Evolutionary conservation across 495 filamentous ascomycete genomes (phyloP).

Genomic region (Podospora comata): DNA sequence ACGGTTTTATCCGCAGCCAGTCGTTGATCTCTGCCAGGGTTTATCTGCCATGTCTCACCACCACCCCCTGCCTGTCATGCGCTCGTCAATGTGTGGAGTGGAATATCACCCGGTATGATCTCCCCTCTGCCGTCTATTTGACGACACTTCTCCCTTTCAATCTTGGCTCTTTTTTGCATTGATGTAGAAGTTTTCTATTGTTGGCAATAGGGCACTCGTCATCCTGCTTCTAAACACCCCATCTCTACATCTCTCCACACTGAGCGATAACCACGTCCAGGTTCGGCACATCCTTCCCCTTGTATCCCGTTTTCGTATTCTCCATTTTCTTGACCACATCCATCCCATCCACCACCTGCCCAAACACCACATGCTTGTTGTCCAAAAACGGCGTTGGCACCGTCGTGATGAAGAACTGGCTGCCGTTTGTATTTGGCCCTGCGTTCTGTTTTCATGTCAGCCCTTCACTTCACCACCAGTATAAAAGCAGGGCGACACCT

Average conservation of each 20-base stretch:
- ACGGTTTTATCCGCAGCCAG: constrained; percentile 1
- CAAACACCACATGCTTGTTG: constrained; percentile 93
- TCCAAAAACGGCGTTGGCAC: constrained; percentile 85
- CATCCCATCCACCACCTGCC: constrained; percentile 84
- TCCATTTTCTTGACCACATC: constrained; percentile 87
- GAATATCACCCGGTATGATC: not conserved
- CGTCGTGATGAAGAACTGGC: constrained; percentile 95
- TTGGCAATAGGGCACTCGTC: constrained; percentile 1
- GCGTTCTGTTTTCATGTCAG: constrained; percentile 60
- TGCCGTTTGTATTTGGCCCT: constrained; percentile 90
- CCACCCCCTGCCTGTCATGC: not conserved
- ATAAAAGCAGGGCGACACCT: constrained; percentile 35
- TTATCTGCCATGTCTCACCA: not conserved
- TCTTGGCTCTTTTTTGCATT: constrained; percentile 1
- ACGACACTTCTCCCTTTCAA: not conserved
- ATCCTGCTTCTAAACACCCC: not conserved
- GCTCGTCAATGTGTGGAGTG: not conserved
- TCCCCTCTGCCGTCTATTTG: not conserved
- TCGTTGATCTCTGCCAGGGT: not conserved
- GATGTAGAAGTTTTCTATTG: not conserved
- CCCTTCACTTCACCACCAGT: not conserved
- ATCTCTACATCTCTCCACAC: constrained; percentile 80
- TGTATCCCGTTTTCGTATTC: constrained; percentile 70
- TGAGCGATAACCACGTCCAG: constrained; percentile 80
- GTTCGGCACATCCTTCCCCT: constrained; percentile 72